phyloP scores from a whole-genome alignment of 768 basidiomycete genomes.

The Hygrophorus russula region DNA sequence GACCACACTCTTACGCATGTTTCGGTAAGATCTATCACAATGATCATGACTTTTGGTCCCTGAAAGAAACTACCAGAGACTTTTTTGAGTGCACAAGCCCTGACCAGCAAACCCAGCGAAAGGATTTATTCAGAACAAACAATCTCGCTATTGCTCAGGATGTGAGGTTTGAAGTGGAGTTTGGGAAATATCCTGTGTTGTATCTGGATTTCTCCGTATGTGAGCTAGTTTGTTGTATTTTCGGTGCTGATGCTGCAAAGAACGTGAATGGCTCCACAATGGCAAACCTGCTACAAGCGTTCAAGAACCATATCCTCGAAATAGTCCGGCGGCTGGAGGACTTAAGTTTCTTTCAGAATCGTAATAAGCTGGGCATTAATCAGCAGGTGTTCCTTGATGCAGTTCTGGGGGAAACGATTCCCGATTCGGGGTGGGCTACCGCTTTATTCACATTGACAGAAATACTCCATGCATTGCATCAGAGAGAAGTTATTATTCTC shows the following conservation, averaged over 20 bases:
- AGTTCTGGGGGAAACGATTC: neutral
- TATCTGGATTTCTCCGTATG: slow-evolving; percentile 1
- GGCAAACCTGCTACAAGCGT: neutral
- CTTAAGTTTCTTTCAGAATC: neutral
- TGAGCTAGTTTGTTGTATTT: neutral
- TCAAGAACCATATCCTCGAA: neutral
- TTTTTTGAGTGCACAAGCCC: neutral
- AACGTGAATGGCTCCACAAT: slow-evolving; percentile 1
- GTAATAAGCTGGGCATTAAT: neutral
- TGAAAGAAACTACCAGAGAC: neutral
- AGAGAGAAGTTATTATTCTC: neutral
- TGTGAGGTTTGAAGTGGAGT: slow-evolving; percentile 1
- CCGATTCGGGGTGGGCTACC: neutral
- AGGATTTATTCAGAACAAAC: neutral
- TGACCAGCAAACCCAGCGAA: neutral
- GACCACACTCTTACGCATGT: slow-evolving; percentile 2
- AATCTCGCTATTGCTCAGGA: neutral
- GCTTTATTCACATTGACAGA: slow-evolving; percentile 1
- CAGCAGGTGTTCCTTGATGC: neutral
- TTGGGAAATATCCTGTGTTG: slow-evolving; percentile 4
- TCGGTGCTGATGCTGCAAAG: slow-evolving; percentile 1
- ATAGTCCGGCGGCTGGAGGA: neutral
- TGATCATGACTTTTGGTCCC: neutral
- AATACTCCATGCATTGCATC: neutral
- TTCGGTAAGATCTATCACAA: neutral